These are phyloP conservation scores for Alternaria burnsii DNA, from an alignment of 2,329 filamentous ascomycete species.

Conservation along the genomic window DNA sequence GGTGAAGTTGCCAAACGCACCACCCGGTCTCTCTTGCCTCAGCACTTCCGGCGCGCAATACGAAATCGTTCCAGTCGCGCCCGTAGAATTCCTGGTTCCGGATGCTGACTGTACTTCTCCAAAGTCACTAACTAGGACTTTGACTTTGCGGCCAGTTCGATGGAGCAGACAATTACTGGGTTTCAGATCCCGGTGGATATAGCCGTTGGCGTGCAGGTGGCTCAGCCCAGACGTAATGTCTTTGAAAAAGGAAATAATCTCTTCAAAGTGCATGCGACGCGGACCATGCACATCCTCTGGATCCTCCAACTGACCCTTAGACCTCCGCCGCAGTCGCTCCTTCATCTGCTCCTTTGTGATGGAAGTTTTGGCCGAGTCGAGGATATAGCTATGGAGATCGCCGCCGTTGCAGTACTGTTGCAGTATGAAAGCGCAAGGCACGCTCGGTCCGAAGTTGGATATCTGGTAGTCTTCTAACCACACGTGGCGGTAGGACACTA, in stretches of 20 bases:
- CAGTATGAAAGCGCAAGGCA: constrained; percentile 94
- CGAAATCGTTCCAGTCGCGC: constrained; percentile 93
- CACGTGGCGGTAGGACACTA: constrained; percentile 96
- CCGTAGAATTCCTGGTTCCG: constrained; percentile 83
- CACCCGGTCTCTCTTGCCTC: constrained; percentile 67
- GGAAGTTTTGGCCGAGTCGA: constrained; percentile 70
- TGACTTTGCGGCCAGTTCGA: constrained; percentile 72
- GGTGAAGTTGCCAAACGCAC: constrained; percentile 89
- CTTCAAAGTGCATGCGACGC: constrained; percentile 76
- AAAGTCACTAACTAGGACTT: constrained; percentile 95
- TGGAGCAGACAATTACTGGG: constrained; percentile 95
- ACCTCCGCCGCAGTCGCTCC: constrained; percentile 82
- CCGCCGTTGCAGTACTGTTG: constrained; percentile 98
- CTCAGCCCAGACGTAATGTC: constrained; percentile 93
- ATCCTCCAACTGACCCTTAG: constrained; percentile 76
- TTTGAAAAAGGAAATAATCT: constrained; percentile 96
- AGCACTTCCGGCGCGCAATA: constrained; percentile 97
- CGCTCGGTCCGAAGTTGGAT: constrained; percentile 84
- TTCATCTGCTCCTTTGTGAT: constrained; percentile 85
- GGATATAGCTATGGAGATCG: constrained; percentile 86
- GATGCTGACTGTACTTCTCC: constrained; percentile 93
- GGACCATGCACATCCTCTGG: constrained; percentile 62
- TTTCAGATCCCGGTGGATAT: constrained; percentile 95
- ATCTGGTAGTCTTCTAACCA: constrained; percentile 92
- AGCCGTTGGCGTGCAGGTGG: constrained; percentile 88